Evolutionary conservation across 208 protist genomes (phyloP), one percentile per base, ranked within the genome.

Genomic region (Leishmania mexicana): DNA sequence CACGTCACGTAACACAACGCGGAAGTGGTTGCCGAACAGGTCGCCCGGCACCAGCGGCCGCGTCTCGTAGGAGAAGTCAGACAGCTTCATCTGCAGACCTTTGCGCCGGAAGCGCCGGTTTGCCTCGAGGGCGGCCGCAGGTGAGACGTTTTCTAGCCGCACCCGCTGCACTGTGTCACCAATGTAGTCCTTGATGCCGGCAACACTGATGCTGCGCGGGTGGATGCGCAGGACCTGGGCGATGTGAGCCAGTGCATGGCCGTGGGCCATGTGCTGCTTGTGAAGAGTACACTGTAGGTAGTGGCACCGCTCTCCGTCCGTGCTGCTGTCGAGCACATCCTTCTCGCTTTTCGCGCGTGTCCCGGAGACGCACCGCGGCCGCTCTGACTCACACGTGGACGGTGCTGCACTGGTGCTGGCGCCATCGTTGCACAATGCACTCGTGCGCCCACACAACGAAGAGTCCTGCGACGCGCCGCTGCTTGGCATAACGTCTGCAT

Each of bases 151-250:
- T 64, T 94, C 81, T 6, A 97, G 68, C 3, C 93, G 85, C 49
- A 97, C 88, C 19, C 92, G 90, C 84, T 97, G 94, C 72, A 96
- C 88, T 1, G 94, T 97, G 79, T 97, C 94, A 7, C 94, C 94
- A 80, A 96, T 89, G 83, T 90, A 97, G 79, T 97, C 94, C 82
- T 97, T 97, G 62, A 97, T 97, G 42, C 94, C 94, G 19, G 93
- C 87, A 10, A 95, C 88, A 42, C 89, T 94, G 83, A 97, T 94
- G 67, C 84, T 87, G 62, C 84, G 76, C n/a, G 92, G 94, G 82
- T 97, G 94, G 49, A 96, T 84, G 78, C 90, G 92, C 42, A 97
- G 89, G 10, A 86, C 90, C 67, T 96, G 90, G 8, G 92, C 84
- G 62, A 97, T 88, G 73, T 80, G 79, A 2, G 87, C 81, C 28